Base-by-base conservation (phyloP, 176 grass and related monocot species). In the Phoenix dactylifera region DNA sequence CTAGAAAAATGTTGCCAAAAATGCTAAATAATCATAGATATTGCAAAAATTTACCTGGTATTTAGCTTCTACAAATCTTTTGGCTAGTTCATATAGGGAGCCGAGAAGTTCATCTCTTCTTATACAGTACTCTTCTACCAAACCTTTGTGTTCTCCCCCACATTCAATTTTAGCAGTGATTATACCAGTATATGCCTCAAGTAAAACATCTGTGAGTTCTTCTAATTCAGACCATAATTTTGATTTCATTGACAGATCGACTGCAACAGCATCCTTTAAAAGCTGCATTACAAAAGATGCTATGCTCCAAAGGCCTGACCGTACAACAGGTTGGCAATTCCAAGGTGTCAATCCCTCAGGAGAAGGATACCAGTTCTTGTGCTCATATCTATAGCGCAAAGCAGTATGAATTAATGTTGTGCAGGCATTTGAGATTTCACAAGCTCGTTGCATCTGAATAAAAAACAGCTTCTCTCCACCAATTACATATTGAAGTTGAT, bases 351-450 rank as follows among this genome's bases (percentile, higher is more conserved):
- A 65, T 75, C 93, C 93, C 74, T 98, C 93, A 55, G 72, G 76
- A 72, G 84, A 88, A 83, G 93, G 93, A 71, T 98, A 98, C 93
- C 93, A 98, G 30, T 85, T 68, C 18, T 78, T 85, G 60, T 83
- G 75, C 44, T 83, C 76, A 55, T 85, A 67, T 76, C 81, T 98
- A 55, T 83, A 88, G 52, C 62, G 69, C 59, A 88, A 70, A 65
- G 87, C 80, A 64, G 81, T 71, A 62, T 74, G 70, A 77, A 92
- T 67, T 79, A 86, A 54, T 64, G 57, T 62, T 51, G 72, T 80
- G 50, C 81, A 98, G 54, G 84, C 84, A 76, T 77, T 98, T 66
- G 87, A 82, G 79, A 98, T 57, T 66, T 92, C 93, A 85, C 85
- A 79, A 67, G 78, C 76, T 58, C 57, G 78, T 57, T 81, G 77